Conservation (phyloP, 805 yeast species). For the Metschnikowia shivogae region DNA sequence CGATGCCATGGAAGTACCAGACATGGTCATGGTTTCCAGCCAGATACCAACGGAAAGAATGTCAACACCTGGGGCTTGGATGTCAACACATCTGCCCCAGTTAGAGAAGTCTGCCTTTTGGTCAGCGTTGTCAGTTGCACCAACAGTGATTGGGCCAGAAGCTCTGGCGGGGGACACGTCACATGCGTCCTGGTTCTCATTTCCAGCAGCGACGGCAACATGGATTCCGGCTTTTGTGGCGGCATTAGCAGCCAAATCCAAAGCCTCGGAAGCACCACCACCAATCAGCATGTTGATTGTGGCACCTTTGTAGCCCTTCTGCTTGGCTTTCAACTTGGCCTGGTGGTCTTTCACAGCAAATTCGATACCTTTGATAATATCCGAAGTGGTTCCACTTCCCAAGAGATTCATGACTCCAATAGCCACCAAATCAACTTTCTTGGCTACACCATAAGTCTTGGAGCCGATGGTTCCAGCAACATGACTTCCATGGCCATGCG, state of each 20-base stretch:
- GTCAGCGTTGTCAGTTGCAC: constrained; percentile 88
- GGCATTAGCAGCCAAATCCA: constrained; percentile 84
- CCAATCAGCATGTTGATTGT: constrained; percentile 93
- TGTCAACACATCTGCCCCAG: constrained; percentile 93
- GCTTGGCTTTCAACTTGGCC: constrained; percentile 45
- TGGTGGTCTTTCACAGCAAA: constrained; percentile 74
- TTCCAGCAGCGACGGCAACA: constrained; percentile 96
- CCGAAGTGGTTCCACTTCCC: constrained; percentile 82
- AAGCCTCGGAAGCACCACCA: constrained; percentile 85
- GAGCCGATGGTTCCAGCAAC: constrained; percentile 96
- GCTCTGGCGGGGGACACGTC: constrained; percentile 88
- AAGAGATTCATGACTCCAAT: constrained; percentile 78
- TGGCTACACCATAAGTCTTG: constrained; percentile 76
- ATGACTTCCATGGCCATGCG: constrained; percentile 94
- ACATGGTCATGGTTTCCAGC: constrained; percentile 26
- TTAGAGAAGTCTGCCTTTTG: constrained; percentile 93
- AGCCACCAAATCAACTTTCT: constrained; percentile 72
- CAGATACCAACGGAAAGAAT: constrained; percentile 50
- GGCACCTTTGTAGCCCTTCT: constrained; percentile 75
- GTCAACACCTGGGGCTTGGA: constrained; percentile 94
- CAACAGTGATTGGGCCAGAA: constrained; percentile 82
- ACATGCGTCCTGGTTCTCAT: constrained; percentile 91
- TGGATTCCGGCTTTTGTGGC: constrained; percentile 86
- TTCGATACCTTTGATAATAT: constrained; percentile 81
- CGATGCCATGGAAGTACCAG: constrained; percentile 83